Evolutionary conservation across 1,139 yeast species (phyloP).

Genomic region (Yamadazyma kanchanaburiensis): DNA sequence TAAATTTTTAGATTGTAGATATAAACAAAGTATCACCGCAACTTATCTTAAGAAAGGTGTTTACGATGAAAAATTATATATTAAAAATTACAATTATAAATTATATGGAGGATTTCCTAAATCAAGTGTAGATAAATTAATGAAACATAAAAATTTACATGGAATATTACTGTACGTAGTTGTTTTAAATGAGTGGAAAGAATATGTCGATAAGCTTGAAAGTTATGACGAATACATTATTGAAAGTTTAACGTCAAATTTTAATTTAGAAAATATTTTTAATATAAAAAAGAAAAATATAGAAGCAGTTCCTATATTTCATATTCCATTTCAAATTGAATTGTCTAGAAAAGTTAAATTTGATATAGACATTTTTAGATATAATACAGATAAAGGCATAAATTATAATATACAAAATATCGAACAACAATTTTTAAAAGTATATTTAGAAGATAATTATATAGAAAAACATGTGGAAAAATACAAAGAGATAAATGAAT

Average conservation of each 20-base stretch:
- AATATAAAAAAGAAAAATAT: not conserved
- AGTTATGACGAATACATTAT: too few relatives aligned
- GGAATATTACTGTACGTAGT: not conserved
- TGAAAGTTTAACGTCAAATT: not conserved
- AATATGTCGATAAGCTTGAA: not conserved
- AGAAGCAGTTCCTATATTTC: too few relatives aligned
- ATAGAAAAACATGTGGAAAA: not conserved
- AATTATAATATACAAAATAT: too few relatives aligned
- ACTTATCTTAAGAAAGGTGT: not conserved
- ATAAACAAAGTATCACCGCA: not conserved
- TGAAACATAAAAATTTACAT: not conserved
- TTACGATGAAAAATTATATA: not conserved
- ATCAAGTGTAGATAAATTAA: not conserved
- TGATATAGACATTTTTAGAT: not conserved
- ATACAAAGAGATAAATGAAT: not conserved
- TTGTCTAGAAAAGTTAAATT: not conserved
- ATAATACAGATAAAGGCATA: not conserved
- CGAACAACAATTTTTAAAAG: not conserved
- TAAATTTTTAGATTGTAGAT: not conserved
- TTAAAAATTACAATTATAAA: not conserved
- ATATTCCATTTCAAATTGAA: not conserved
- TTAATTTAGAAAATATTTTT: not conserved
- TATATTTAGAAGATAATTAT: not conserved
- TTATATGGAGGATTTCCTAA: not conserved
- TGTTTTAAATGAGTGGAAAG: not conserved